Percentiles rank a stretch among this genome's conserved stretches.
These are phyloP conservation scores for Myxozyma sirexii DNA, from an alignment of 805 yeast species.

Conservation along the genomic window DNA sequence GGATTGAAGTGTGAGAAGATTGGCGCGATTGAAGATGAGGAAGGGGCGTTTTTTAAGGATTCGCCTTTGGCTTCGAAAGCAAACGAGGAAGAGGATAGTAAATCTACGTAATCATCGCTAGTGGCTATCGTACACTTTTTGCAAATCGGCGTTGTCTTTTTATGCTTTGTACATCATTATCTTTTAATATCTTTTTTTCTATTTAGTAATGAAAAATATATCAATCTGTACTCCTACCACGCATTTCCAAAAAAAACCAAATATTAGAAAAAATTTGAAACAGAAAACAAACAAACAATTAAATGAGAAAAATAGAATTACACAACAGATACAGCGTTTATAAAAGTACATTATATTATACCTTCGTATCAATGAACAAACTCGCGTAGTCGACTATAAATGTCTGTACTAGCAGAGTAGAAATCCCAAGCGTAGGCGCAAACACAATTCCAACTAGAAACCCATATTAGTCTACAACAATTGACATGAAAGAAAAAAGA, in stretches of 20 bases:
- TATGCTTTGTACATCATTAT: background rate
- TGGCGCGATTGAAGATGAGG: constrained; percentile 9
- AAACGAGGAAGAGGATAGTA: too few species aligned
- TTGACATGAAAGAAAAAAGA: background rate
- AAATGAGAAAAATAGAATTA: background rate
- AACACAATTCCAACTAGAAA: constrained; percentile 65
- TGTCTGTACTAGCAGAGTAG: constrained; percentile 60
- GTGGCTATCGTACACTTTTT: background rate
- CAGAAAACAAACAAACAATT: background rate
- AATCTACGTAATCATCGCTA: background rate
- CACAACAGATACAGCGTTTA: background rate
- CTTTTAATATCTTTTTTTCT: background rate
- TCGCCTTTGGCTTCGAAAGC: background rate
- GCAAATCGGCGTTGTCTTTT: background rate
- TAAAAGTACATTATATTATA: background rate
- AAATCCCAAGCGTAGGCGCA: constrained; percentile 75
- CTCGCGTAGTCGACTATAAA: constrained; percentile 64
- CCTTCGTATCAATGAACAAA: constrained; percentile 53
- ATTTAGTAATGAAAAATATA: background rate
- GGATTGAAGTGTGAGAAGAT: constrained; percentile 35
- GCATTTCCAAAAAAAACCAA: background rate
- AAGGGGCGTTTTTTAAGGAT: constrained; percentile 1
- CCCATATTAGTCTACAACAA: background rate
- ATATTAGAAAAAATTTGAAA: background rate
- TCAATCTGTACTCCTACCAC: background rate